Evolutionary conservation across 768 basidiomycete species (phyloP), one percentile per base, ranked within the genome.

Genomic region (Tricholoma sp.): DNA sequence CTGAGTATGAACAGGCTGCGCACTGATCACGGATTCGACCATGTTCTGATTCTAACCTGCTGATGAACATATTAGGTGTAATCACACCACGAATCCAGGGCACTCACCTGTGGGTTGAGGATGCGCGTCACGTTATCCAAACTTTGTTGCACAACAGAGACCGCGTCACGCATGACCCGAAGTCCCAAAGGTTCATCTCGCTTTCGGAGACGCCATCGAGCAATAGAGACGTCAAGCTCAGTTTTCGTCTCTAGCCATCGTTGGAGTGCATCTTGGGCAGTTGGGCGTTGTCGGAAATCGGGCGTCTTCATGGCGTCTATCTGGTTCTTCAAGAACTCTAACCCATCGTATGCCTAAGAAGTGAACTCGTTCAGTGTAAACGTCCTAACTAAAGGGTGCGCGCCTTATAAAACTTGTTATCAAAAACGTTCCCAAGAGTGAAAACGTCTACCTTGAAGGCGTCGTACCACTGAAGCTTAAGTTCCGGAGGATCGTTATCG

Each of bases 251-350:
- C 19, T 37, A 63, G 63, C 69, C 70, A 72, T 19, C 43, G 49
- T 9, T 57, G 55, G 1, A 72, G 64, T 16, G 67, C 63, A 29
- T 52, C 57, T 11, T 61, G 57, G 4, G 67, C 65, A 3, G 54
- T 59, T 21, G 69, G 71, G 1, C 71, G 67, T 11, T 61, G 47
- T 19, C 57, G 59, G 32, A 66, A 65, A 16, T 66, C 63, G 3
- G 51, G 10, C 14, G 55, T 64, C 49, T 65, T 66, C 69, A 71
- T 69, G 52, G 65, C 68, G 9, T 57, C 55, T 49, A 67, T 57
- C 4, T 71, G 59, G 22, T 64, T 62, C 11, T 47, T 27, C 11
- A 72, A 60, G 53, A 73, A 68, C 9, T 70, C 64, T 18, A 71
- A 52, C 9, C 62, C 58, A 46, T 64, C 45, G 55, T 69, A 68